Conservation (phyloP, 352 stramenopile genomes). For the Thalassiosira exigua region DNA sequence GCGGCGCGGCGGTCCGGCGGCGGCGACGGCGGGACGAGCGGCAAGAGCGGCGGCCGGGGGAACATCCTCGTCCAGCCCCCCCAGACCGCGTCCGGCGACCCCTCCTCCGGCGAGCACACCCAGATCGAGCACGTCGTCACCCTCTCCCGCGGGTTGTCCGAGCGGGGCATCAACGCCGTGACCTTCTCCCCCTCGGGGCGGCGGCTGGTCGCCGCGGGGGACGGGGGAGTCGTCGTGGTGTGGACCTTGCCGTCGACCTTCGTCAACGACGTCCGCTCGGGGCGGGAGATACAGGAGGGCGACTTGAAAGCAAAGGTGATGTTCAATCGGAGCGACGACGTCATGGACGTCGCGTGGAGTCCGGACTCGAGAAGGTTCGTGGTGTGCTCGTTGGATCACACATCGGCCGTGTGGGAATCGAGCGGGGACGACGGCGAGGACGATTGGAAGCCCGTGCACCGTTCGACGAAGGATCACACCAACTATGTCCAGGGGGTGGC, state of each 20-base stretch:
- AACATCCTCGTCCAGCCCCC: conserved; percentile 28
- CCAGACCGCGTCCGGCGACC: neutral
- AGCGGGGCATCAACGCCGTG: conserved; percentile 67
- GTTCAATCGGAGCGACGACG: conserved; percentile 66
- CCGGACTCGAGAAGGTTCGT: conserved; percentile 90
- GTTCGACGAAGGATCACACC: conserved; percentile 89
- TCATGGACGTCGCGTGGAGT: conserved; percentile 90
- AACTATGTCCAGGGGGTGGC: conserved; percentile 96
- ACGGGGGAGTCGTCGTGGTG: conserved; percentile 70
- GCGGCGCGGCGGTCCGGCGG: neutral
- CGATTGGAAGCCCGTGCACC: conserved; percentile 86
- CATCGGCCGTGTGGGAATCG: conserved; percentile 89
- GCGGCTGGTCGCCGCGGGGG: conserved; percentile 70
- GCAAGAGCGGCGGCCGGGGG: neutral
- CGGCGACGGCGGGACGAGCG: neutral
- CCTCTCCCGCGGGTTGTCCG: conserved; percentile 62
- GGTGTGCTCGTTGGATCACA: conserved; percentile 93
- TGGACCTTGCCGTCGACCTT: conserved; percentile 58
- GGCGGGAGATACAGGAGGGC: conserved; percentile 62
- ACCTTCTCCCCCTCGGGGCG: conserved; percentile 74
- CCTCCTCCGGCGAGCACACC: conserved; percentile 23
- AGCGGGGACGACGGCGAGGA: conserved; percentile 61
- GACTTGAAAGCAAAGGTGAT: conserved; percentile 73
- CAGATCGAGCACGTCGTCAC: conserved; percentile 71
- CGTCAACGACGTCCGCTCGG: conserved; percentile 43